These are phyloP conservation scores for Cutaneotrichosporon sp. DNA, from an alignment of 1,284 basidiomycete genomes.

Conservation along the genomic window DNA sequence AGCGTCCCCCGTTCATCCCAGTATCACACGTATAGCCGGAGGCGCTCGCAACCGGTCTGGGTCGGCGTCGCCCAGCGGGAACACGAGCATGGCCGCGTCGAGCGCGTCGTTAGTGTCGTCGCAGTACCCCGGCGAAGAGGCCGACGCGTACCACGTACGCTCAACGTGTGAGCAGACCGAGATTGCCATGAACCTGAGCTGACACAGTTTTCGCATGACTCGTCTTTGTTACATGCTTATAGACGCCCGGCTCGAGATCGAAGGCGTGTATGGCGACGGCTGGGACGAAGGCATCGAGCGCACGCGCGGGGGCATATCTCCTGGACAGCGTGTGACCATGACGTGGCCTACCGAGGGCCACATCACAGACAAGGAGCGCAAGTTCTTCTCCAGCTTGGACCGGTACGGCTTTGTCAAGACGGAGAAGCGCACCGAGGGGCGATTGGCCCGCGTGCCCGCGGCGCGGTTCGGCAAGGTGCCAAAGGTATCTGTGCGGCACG, in stretches of 20 bases:
- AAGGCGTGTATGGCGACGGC: conserved; percentile 84
- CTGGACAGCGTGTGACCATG: conserved; percentile 48
- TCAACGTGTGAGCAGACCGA: conserved; percentile 66
- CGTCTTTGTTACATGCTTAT: background rate
- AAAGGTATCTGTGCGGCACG: conserved; percentile 39
- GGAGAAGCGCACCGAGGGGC: conserved; percentile 57
- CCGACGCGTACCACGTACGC: conserved; percentile 78
- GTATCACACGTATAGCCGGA: conserved; percentile 10
- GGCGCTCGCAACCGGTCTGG: background rate
- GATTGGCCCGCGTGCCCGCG: conserved; percentile 63
- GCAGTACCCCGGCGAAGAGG: conserved; percentile 58
- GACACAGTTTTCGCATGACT: background rate
- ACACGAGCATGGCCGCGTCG: conserved; percentile 2
- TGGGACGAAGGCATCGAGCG: conserved; percentile 85
- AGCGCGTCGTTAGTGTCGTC: conserved; percentile 13
- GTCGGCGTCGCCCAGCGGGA: background rate
- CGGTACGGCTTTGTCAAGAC: conserved; percentile 81
- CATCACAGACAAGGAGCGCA: conserved; percentile 55
- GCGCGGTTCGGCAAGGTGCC: conserved; percentile 62
- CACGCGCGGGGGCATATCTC: conserved; percentile 68
- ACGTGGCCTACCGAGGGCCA: conserved; percentile 51
- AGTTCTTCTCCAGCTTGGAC: conserved; percentile 59
- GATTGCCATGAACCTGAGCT: background rate
- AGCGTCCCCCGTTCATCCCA: conserved; percentile 12
- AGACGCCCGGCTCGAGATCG: conserved; percentile 72